Percentiles rank a stretch among this genome's conserved stretches.
phyloP scores from a whole-genome alignment of 441 rosid genomes.

The Syzygium malaccense region DNA sequence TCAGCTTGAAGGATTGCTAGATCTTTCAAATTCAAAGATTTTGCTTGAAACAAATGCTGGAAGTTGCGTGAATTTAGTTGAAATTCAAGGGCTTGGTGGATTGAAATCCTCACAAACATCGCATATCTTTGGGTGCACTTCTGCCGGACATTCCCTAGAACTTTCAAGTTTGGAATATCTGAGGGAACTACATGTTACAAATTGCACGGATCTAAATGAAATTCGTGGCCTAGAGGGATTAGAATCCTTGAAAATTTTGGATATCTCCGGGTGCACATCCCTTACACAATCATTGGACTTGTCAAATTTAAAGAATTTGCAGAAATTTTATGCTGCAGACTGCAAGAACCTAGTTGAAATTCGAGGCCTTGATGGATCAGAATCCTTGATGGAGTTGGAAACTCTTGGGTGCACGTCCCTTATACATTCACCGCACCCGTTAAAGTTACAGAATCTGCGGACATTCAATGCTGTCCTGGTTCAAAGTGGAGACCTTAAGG shows the following conservation, averaged over 20 bases:
- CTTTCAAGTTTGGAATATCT: background rate
- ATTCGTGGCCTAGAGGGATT: background rate
- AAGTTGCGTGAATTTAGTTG: background rate
- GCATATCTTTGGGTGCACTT: background rate
- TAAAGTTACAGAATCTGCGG: no score
- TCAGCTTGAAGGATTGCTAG: background rate
- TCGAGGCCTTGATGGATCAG: background rate
- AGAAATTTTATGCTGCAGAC: rapidly evolving
- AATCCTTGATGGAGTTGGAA: background rate
- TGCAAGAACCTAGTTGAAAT: background rate
- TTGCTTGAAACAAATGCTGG: background rate
- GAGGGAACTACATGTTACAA: background rate
- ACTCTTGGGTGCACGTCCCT: background rate
- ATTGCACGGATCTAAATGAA: background rate
- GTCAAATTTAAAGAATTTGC: background rate
- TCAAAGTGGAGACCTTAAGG: no score
- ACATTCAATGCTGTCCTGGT: no score
- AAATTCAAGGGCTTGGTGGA: background rate
- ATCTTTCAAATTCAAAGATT: background rate
- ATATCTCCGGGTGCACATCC: background rate
- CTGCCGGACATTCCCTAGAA: background rate
- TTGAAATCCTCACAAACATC: background rate
- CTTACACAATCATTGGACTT: background rate
- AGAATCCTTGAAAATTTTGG: background rate
- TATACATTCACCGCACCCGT: background rate